Evolutionary conservation across 768 basidiomycete genomes (phyloP).

Genomic region (Lentinus brumalis): DNA sequence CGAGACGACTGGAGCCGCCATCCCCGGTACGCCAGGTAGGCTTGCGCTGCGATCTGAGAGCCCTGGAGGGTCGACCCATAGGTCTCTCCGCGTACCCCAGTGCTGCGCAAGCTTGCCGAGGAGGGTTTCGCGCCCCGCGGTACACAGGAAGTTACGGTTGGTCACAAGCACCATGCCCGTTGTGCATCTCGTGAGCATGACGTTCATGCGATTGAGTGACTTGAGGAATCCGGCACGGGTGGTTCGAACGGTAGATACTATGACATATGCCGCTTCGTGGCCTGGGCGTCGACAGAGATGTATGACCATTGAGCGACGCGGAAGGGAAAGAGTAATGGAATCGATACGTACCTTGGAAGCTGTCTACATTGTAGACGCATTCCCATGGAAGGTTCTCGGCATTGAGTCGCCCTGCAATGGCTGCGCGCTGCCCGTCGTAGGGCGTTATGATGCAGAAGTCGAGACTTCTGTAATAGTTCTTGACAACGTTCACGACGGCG

Average conservation of each 20-base stretch:
- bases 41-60: slow-evolving; percentile 1
- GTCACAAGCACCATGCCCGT: slow-evolving; percentile 52
- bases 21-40: slow-evolving; percentile 3
- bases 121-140: slow-evolving; percentile 36
- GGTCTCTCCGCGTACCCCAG: slow-evolving; percentile 27
- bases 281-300: slow-evolving; percentile 33
- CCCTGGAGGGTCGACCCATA: slow-evolving; percentile 7
- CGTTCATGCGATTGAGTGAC: slow-evolving; percentile 50
- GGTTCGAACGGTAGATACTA: slow-evolving; percentile 55
- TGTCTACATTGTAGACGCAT: slow-evolving; percentile 53
- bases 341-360: slow-evolving; percentile 48
- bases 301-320: not conserved
- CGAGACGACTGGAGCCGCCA: not conserved
- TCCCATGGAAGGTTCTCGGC: slow-evolving; percentile 37
- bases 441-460: slow-evolving; percentile 54
- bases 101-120: slow-evolving; percentile 39
- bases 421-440: slow-evolving; percentile 54
- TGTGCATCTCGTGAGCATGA: slow-evolving; percentile 48
- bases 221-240: slow-evolving; percentile 47
- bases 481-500: slow-evolving; percentile 44
- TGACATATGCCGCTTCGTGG: slow-evolving; percentile 52
- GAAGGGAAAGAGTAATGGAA: not conserved
- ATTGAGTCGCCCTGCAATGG: slow-evolving; percentile 40
- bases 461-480: slow-evolving; percentile 38
- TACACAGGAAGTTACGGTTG: slow-evolving; percentile 41